Conservation (phyloP, 2,329 filamentous ascomycete species). For the Alternaria triticina region DNA sequence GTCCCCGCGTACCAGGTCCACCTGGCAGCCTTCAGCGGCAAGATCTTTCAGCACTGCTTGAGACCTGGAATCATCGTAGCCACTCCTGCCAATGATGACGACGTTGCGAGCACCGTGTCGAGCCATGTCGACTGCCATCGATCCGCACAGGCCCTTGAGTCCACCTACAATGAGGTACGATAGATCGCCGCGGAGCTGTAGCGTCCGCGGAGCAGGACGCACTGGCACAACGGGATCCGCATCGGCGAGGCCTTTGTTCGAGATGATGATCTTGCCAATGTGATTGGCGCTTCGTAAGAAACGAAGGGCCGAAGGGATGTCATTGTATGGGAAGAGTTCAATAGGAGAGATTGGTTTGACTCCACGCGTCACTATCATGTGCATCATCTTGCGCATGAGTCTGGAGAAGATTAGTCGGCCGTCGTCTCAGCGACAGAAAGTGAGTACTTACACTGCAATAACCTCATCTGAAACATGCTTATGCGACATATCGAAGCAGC, state of each 20-base stretch:
- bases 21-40: conserved; percentile 11
- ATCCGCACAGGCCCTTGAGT: conserved; percentile 24
- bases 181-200: not conserved
- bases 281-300: conserved; percentile 44
- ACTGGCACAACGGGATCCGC: not conserved
- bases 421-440: no score
- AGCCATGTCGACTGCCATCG: conserved; percentile 24
- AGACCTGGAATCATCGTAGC: not conserved
- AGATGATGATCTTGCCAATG: conserved; percentile 51
- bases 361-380: no score
- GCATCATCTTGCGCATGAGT: no score
- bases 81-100: conserved; percentile 20
- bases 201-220: not conserved
- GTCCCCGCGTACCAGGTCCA: conserved; percentile 8
- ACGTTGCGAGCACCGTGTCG: conserved; percentile 22
- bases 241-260: conserved; percentile 3
- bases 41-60: conserved; percentile 11
- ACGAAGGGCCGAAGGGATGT: no score
- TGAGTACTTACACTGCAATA: not conserved
- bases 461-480: not conserved
- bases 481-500: conserved; percentile 1
- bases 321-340: no score
- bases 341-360: no score
- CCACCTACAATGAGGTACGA: conserved; percentile 32
- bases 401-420: no score